Evolutionary conservation across 352 stramenopile genomes (phyloP).

Genomic region (Aphanomyces euteiches): DNA sequence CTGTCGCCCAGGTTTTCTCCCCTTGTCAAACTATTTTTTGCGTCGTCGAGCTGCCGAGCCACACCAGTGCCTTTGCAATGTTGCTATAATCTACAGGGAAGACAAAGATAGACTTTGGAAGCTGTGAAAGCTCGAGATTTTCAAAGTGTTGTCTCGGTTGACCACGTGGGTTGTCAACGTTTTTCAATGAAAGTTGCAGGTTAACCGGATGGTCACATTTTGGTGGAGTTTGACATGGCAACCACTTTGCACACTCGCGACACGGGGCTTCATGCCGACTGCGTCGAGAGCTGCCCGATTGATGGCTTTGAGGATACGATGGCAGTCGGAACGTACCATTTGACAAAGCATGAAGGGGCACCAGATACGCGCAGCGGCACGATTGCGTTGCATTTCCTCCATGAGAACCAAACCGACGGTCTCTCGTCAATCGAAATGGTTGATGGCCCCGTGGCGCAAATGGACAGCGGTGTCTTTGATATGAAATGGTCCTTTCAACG

Average conservation of each 20-base stretch:
- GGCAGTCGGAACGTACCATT: constrained; percentile 76
- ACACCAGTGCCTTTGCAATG: no score
- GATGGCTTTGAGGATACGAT: constrained; percentile 57
- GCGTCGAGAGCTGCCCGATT: constrained; percentile 73
- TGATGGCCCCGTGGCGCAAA: constrained; percentile 47
- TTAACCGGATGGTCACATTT: no score
- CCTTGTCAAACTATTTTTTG: no score
- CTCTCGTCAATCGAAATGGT: constrained; percentile 38
- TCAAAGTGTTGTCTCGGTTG: no score
- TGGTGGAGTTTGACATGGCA: neutral
- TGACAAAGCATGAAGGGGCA: constrained; percentile 53
- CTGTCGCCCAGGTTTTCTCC: no score
- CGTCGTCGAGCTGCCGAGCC: no score
- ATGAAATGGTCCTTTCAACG: constrained; percentile 71
- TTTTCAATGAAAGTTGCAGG: no score
- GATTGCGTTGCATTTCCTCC: constrained; percentile 60
- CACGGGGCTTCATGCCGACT: constrained; percentile 76
- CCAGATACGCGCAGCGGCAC: constrained; percentile 56
- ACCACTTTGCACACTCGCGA: constrained; percentile 32
- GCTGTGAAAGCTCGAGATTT: no score
- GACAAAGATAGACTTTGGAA: no score
- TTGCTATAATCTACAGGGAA: no score
- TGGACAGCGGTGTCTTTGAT: constrained; percentile 72
- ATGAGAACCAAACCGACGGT: constrained; percentile 33
- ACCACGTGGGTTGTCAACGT: no score